These are phyloP conservation scores for Colletotrichum sp. DNA, from an alignment of 2,329 filamentous ascomycete species.

Conservation along the genomic window DNA sequence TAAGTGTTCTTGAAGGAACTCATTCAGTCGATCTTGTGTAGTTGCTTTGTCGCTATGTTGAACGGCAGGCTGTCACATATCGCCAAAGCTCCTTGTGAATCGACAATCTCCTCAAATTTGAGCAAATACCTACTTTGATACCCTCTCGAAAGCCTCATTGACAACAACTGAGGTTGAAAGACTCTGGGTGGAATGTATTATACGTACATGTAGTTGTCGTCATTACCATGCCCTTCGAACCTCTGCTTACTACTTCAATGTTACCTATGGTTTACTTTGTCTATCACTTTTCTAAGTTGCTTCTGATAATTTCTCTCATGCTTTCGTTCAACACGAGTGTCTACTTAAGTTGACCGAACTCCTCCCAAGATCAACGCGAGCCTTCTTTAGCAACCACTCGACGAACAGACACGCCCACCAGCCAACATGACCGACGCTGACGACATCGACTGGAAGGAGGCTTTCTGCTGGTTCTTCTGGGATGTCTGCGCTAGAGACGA, in stretches of 20 bases:
- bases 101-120: fast-evolving
- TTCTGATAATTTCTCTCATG: background rate
- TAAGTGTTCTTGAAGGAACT: background rate
- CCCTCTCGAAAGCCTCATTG: background rate
- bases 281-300: background rate
- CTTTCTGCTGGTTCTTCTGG: background rate
- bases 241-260: background rate
- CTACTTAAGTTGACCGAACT: background rate
- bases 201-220: background rate
- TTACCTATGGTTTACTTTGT: background rate
- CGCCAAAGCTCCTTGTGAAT: background rate
- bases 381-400: background rate
- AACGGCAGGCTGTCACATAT: fast-evolving
- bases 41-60: background rate
- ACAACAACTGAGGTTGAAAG: background rate
- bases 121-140: background rate
- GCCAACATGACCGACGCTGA: background rate
- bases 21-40: background rate
- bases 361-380: background rate
- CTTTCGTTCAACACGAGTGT: background rate
- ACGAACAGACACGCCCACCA: background rate
- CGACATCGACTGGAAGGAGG: background rate
- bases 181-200: background rate
- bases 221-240: background rate
- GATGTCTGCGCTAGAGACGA: background rate